These are phyloP conservation scores for Mangifera indica DNA, from an alignment of 345 rosid species.

Conservation along the genomic window DNA sequence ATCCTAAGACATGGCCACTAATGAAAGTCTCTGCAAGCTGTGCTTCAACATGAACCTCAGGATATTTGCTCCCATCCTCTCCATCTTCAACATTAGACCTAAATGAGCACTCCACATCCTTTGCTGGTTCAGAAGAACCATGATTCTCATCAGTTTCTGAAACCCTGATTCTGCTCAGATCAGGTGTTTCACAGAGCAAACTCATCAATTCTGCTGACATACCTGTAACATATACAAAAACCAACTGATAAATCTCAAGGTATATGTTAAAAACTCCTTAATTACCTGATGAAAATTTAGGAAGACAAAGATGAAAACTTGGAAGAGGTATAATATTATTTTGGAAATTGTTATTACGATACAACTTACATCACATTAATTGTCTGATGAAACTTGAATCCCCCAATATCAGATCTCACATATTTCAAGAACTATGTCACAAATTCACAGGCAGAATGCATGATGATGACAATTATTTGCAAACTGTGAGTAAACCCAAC, in stretches of 20 bases:
- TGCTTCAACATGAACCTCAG: conserved; percentile 25
- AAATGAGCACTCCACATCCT: conserved; percentile 42
- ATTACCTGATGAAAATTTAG: not conserved
- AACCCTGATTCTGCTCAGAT: conserved; percentile 56
- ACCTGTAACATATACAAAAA: conserved; percentile 51
- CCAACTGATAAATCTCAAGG: not conserved
- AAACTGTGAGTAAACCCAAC: no score
- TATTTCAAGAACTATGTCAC: not conserved
- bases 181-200: conserved; percentile 58
- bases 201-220: conserved; percentile 56
- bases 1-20: conserved; percentile 18
- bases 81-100: conserved; percentile 38
- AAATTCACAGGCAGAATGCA: not conserved
- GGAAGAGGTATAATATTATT: not conserved
- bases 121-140: conserved; percentile 39
- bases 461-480: not conserved
- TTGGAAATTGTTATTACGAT: not conserved
- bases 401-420: not conserved
- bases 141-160: conserved; percentile 40
- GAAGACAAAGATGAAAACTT: not conserved
- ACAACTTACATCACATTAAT: not conserved
- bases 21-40: conserved; percentile 29
- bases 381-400: not conserved
- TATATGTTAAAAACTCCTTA: conserved; percentile 2
- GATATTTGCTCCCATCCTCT: conserved; percentile 30